A percentile compares a stretch with the other conserved stretches of the same genome.
phyloP scores from a whole-genome alignment of 202 grass and related monocot genomes.

The Dendrocalamus latiflorus region DNA sequence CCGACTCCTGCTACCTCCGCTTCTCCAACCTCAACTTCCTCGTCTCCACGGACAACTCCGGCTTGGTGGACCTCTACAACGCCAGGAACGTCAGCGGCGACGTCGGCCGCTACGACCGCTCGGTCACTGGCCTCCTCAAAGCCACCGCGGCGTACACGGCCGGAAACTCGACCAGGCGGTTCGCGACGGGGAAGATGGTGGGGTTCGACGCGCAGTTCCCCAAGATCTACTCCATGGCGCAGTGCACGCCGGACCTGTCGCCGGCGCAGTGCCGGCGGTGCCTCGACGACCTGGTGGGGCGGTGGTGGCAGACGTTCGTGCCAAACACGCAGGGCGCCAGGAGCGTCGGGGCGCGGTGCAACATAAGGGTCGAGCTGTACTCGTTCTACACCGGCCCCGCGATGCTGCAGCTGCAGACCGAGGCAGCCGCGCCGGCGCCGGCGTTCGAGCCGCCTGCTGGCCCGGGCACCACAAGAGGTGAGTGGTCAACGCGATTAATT shows the following conservation, averaged over 20 bases:
- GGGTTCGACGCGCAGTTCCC: background rate
- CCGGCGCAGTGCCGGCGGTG: conserved; percentile 36
- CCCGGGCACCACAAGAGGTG: too few relatives aligned
- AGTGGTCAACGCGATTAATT: too few relatives aligned
- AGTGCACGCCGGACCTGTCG: conserved; percentile 56
- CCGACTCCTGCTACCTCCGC: background rate
- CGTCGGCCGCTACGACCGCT: background rate
- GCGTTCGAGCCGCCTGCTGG: too few relatives aligned
- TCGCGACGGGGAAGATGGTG: conserved; percentile 21
- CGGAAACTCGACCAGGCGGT: background rate
- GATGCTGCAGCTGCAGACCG: conserved; percentile 27
- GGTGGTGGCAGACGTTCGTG: background rate
- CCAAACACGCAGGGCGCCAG: conserved; percentile 14
- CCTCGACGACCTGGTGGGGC: background rate
- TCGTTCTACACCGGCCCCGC: conserved; percentile 3
- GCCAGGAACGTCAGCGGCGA: background rate
- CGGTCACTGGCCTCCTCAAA: conserved; percentile 13
- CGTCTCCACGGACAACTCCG: background rate
- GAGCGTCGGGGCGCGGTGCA: conserved; percentile 18
- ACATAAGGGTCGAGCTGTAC: conserved; percentile 27
- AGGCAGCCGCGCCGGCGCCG: background rate
- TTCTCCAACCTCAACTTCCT: conserved; percentile 13
- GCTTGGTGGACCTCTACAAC: background rate
- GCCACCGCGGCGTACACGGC: conserved; percentile 15
- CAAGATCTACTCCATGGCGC: conserved; percentile 19